Base-by-base conservation (phyloP, 805 yeast genomes). In the Wickerhamiella sergipiensis region DNA sequence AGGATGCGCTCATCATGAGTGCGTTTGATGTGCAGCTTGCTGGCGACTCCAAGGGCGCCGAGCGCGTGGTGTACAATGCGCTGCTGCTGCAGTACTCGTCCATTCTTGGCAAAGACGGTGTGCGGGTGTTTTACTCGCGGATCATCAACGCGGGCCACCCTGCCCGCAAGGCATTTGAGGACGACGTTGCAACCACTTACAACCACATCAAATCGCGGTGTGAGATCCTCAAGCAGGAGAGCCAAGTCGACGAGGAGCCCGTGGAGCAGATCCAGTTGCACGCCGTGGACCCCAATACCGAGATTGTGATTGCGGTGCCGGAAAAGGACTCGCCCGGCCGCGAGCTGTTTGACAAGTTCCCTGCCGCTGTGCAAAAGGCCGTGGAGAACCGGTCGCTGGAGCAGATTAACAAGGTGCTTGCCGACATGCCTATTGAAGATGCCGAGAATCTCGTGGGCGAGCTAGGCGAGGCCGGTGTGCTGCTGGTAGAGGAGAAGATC, bases 1-100 rank as follows among this genome's bases (percentile, higher is more conserved):
- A 89, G 62, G 97, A 92, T 65, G 86, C 95, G 0, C 76, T 92
- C 53, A 72, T 89, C 63, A 89, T 90, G 96, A 81, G 82, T 19
- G 94, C 97, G 0, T 92, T 92, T 65, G 95, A 90, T 60, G 71
- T 73, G 51, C 86, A 87, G 64, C 72, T 90, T 54, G 78, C 75
- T 13, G 83, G 80, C 19, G 74, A 86, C 46, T 61, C 74, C 0
- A 54, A 57, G 6, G 63, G 65, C 6, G 79, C 95, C 9, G 75
- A 73, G 53, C 82, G 78, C 53, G 77, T 80, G n/a, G 81, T 90
- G 45, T 83, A 79, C 64, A 92, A 86, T 60, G 81, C 95, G 1
- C 76, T 85, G 59, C 67, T 90, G 31, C 64, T 90, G 54, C 95
- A 86, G 61, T 90, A 86, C 64, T 68, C 83, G 50, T 71, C 65